phyloP scores from a whole-genome alignment of 2,329 filamentous ascomycete species.

The Hirsutella thompsonii region DNA sequence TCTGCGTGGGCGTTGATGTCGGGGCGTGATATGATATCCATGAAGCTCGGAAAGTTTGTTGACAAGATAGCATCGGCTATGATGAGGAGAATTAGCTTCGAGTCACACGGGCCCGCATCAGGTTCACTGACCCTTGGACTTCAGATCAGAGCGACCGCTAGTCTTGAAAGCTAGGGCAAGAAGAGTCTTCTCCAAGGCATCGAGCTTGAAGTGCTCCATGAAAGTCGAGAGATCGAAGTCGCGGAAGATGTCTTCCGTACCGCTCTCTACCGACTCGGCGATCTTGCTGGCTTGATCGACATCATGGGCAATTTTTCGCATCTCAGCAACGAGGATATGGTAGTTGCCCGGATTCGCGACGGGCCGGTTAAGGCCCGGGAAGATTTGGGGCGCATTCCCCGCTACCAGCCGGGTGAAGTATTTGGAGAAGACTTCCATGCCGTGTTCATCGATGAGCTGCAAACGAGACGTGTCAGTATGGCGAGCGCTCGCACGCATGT shows the following conservation, averaged over 20 bases:
- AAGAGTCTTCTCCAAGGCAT: constrained; percentile 76
- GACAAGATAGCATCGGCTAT: constrained; percentile 86
- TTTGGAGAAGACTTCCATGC: constrained; percentile 96
- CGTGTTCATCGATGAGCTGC: constrained; percentile 90
- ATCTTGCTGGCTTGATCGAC: constrained; percentile 78
- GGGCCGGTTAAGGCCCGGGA: constrained; percentile 62
- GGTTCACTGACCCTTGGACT: constrained; percentile 63
- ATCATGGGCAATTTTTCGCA: constrained; percentile 74
- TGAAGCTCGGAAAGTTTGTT: constrained; percentile 63
- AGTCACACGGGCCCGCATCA: background rate
- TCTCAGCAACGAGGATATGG: constrained; percentile 67
- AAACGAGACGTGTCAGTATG: background rate
- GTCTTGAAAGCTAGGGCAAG: constrained; percentile 82
- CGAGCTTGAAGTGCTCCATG: constrained; percentile 90
- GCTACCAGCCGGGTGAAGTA: constrained; percentile 89
- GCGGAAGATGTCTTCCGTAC: constrained; percentile 83
- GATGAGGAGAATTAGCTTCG: background rate
- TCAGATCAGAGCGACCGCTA: constrained; percentile 67
- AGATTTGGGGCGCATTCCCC: constrained; percentile 84
- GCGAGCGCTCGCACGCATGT: background rate
- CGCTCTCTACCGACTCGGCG: constrained; percentile 82
- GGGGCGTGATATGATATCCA: constrained; percentile 60
- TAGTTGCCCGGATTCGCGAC: constrained; percentile 72
- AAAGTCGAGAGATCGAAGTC: constrained; percentile 96
- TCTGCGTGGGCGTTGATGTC: constrained; percentile 52